Evolutionary conservation across 2,329 filamentous ascomycete genomes (phyloP).

Genomic region (Penicillium sp.): DNA sequence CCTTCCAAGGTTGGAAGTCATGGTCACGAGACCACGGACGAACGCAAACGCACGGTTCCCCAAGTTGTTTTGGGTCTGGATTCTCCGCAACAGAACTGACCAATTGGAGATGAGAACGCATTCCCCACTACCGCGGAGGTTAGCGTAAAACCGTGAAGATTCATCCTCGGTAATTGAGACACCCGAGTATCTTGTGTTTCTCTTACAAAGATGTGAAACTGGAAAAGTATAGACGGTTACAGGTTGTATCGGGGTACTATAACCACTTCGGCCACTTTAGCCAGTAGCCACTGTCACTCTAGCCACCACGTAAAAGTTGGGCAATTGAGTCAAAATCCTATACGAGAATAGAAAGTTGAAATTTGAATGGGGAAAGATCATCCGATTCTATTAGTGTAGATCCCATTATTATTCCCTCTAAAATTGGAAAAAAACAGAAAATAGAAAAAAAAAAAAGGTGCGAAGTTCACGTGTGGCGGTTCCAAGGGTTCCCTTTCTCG

Average conservation of each 20-base stretch:
- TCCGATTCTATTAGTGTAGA: not conserved
- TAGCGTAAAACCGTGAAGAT: not conserved
- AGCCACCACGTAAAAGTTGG: not conserved
- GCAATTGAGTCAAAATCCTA: not conserved
- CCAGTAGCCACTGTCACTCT: not conserved
- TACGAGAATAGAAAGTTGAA: not conserved
- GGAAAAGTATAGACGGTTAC: not conserved
- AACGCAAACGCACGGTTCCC: not conserved
- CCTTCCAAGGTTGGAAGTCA: too few relatives aligned
- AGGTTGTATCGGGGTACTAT: too few relatives aligned
- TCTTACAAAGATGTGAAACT: not conserved
- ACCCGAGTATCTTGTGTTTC: not conserved
- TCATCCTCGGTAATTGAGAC: not conserved
- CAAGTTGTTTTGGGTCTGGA: not conserved
- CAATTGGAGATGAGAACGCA: not conserved
- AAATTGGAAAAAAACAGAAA: not conserved
- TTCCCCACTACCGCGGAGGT: not conserved
- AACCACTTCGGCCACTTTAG: not conserved
- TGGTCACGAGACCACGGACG: not conserved
- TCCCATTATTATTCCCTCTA: not conserved
- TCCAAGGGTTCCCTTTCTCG: constrained; percentile 8
- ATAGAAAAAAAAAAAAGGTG: not conserved
- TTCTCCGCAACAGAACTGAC: not conserved
- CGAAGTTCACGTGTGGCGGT: constrained; percentile 9
- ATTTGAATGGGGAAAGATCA: not conserved